These are phyloP conservation scores for Coniella lustricola DNA, from an alignment of 2,329 filamentous ascomycete species.

Conservation along the genomic window DNA sequence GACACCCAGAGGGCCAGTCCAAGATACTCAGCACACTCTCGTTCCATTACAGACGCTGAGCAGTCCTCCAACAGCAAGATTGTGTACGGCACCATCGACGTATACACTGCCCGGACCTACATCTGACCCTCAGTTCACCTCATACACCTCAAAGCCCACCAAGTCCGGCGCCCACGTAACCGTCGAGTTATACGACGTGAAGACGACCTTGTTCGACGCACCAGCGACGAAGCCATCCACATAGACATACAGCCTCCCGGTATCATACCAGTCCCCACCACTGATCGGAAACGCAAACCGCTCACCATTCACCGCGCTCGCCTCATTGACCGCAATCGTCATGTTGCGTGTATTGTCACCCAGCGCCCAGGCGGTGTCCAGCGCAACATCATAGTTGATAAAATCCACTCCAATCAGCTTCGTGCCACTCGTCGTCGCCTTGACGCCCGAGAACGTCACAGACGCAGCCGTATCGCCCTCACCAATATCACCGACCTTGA, in stretches of 20 bases:
- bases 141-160: slow-evolving; percentile 34
- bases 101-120: too few species aligned
- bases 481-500: slow-evolving; percentile 34
- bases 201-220: slow-evolving; percentile 29
- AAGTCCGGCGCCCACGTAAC: slow-evolving; percentile 32
- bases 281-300: slow-evolving; percentile 43
- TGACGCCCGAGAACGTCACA: slow-evolving; percentile 30
- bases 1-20: too few species aligned
- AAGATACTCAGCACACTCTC: too few species aligned
- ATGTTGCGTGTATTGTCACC: slow-evolving; percentile 43
- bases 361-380: slow-evolving; percentile 35
- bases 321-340: slow-evolving; percentile 40
- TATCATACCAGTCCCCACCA: slow-evolving; percentile 44
- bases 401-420: slow-evolving; percentile 41
- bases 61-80: too few species aligned
- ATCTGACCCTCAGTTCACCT: slow-evolving; percentile 14
- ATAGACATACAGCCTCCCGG: slow-evolving; percentile 36
- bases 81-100: too few species aligned
- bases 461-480: slow-evolving; percentile 22
- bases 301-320: slow-evolving; percentile 24
- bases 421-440: slow-evolving; percentile 23
- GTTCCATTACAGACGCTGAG: too few species aligned
- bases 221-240: slow-evolving; percentile 39
- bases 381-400: slow-evolving; percentile 45
- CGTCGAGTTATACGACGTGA: slow-evolving; percentile 21